phyloP scores from a whole-genome alignment of 1,284 basidiomycete genomes.

The Trichosporon coremiiforme region DNA sequence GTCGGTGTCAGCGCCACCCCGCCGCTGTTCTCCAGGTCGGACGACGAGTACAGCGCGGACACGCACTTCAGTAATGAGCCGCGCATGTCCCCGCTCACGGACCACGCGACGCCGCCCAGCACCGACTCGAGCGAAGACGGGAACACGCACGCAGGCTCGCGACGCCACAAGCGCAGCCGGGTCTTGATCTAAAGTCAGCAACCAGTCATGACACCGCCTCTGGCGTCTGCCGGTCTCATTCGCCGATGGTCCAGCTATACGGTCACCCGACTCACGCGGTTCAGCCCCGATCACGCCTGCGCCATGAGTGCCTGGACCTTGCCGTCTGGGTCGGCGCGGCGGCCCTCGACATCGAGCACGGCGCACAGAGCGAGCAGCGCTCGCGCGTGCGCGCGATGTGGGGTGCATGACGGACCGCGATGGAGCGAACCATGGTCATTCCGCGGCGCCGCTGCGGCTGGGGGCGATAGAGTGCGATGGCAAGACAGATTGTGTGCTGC shows the following conservation, averaged over 20 bases:
- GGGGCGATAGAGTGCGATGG: neutral
- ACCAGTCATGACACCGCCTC: no score
- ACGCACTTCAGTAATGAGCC: neutral
- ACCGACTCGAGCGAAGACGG: neutral
- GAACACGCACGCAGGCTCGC: neutral
- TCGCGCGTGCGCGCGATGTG: neutral
- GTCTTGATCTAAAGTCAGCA: neutral
- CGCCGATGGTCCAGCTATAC: no score
- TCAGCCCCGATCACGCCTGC: neutral
- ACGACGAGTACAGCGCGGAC: neutral
- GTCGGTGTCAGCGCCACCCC: neutral
- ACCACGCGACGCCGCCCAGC: slow-evolving; percentile 4
- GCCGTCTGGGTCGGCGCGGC: neutral
- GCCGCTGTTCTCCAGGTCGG: slow-evolving; percentile 5
- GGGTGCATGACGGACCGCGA: neutral
- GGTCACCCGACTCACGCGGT: neutral
- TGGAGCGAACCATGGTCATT: neutral
- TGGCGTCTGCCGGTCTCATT: no score
- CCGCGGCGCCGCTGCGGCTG: no score
- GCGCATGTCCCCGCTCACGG: slow-evolving; percentile 3
- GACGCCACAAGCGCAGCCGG: neutral
- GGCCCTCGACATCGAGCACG: neutral
- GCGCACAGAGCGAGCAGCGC: neutral
- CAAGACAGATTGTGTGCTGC: neutral
- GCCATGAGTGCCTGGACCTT: neutral